phyloP scores from a whole-genome alignment of 805 yeast genomes.

The Lachancea quebecensis region DNA sequence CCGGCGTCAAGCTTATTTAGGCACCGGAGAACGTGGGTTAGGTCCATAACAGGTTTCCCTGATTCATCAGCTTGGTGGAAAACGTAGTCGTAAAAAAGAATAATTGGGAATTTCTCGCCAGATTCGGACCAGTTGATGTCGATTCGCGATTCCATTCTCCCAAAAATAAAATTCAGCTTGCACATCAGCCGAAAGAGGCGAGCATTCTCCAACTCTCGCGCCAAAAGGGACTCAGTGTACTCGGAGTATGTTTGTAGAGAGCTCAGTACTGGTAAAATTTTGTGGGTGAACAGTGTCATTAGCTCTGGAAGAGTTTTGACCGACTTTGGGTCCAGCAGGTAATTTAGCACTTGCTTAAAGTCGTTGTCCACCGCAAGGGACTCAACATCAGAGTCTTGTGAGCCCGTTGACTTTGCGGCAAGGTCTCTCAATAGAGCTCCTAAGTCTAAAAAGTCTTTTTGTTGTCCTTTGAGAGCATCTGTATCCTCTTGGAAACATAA shows the following conservation, averaged over 20 bases:
- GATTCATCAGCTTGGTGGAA: conserved; percentile 76
- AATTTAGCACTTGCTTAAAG: conserved; percentile 40
- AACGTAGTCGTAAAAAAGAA: conserved; percentile 73
- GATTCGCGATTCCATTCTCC: conserved; percentile 58
- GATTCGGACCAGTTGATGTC: conserved; percentile 63
- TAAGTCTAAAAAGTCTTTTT: conserved; percentile 49
- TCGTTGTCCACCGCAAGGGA: conserved; percentile 37
- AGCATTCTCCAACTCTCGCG: conserved; percentile 80
- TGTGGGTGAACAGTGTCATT: conserved; percentile 37
- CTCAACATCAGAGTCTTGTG: conserved; percentile 13
- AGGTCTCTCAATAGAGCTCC: conserved; percentile 58
- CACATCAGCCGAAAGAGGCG: conserved; percentile 75
- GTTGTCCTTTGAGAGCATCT: conserved; percentile 34
- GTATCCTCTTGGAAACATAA: conserved; percentile 36
- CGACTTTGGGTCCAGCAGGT: conserved; percentile 27
- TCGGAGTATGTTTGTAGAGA: conserved; percentile 48
- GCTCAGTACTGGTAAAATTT: conserved; percentile 42
- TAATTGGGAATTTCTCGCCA: conserved; percentile 66
- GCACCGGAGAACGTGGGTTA: conserved; percentile 71
- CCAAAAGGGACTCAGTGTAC: conserved; percentile 51
- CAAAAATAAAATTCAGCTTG: conserved; percentile 72
- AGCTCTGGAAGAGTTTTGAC: conserved; percentile 30
- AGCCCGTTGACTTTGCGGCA: conserved; percentile 30
- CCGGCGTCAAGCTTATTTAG: conserved; percentile 92
- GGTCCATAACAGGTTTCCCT: conserved; percentile 73